phyloP scores from a whole-genome alignment of 2,329 filamentous ascomycete genomes.

The Cryphonectria naterciae region DNA sequence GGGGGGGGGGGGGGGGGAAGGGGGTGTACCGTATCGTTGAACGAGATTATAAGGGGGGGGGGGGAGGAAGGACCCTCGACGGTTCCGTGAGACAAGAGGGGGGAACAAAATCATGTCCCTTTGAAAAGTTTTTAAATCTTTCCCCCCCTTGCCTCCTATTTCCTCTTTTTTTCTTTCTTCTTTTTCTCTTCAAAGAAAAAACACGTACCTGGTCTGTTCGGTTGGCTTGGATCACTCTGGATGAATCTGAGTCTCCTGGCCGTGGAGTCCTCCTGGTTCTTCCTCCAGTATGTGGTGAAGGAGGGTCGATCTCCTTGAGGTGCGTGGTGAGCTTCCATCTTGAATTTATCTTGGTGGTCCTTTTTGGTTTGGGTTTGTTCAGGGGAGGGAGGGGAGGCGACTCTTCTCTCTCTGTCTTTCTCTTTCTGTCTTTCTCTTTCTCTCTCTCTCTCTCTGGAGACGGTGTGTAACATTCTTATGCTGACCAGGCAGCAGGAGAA shows the following conservation, averaged over 20 bases:
- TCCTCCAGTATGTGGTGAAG: constrained; percentile 54
- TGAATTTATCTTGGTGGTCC: background rate
- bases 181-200: background rate
- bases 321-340: background rate
- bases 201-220: constrained; percentile 33
- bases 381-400: background rate
- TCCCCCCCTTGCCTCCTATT: background rate
- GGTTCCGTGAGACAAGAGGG: constrained; percentile 6
- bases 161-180: background rate
- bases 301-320: constrained; percentile 42
- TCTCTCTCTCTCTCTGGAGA: too few species aligned
- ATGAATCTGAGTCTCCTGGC: constrained; percentile 43
- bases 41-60: background rate
- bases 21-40: background rate
- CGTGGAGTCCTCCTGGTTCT: constrained; percentile 44
- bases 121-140: background rate
- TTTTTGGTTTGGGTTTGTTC: background rate
- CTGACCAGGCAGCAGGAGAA: background rate
- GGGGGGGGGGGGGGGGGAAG: background rate
- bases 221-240: constrained; percentile 35
- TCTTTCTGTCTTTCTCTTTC: background rate
- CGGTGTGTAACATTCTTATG: background rate
- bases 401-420: background rate
- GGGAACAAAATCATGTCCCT: background rate
- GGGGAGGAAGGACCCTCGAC: constrained; percentile 12